phyloP scores from a whole-genome alignment of 2,329 filamentous ascomycete genomes.

The Biscogniauxia sp. region DNA sequence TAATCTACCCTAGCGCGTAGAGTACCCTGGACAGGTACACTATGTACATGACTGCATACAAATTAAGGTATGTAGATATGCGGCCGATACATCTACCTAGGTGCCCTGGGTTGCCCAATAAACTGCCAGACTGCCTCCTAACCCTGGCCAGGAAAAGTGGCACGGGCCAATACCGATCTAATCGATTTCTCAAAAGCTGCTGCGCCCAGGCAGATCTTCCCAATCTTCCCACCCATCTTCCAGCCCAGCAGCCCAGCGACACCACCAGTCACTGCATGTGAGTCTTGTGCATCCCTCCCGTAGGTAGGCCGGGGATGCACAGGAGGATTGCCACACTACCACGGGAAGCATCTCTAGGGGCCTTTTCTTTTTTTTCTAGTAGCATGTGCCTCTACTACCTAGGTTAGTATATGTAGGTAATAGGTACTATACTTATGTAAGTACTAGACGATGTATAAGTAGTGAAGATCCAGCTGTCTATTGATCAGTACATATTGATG shows the following conservation, averaged over 20 bases:
- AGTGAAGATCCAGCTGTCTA: too few species aligned
- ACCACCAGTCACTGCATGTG: not conserved
- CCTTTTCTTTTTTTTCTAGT: too few species aligned
- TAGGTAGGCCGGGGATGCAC: not conserved
- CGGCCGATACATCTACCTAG: not conserved
- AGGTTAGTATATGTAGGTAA: too few species aligned
- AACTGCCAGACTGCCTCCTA: not conserved
- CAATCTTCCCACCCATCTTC: too few species aligned
- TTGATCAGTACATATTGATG: too few species aligned
- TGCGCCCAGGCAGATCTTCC: not conserved
- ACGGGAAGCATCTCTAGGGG: not conserved
- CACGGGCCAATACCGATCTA: not conserved
- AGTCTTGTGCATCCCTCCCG: not conserved
- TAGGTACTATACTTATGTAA: not conserved
- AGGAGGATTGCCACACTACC: not conserved
- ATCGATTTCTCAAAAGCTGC: not conserved
- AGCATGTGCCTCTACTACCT: not conserved
- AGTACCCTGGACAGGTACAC: not conserved
- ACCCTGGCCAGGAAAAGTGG: not conserved
- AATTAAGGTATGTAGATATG: not conserved
- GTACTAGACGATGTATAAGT: too few species aligned
- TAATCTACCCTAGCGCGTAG: not conserved
- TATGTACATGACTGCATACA: not conserved
- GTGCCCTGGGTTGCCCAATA: not conserved
- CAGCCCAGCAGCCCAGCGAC: too few species aligned